Conservation (phyloP, 116 monocot species). For the Posidonia oceanica region DNA sequence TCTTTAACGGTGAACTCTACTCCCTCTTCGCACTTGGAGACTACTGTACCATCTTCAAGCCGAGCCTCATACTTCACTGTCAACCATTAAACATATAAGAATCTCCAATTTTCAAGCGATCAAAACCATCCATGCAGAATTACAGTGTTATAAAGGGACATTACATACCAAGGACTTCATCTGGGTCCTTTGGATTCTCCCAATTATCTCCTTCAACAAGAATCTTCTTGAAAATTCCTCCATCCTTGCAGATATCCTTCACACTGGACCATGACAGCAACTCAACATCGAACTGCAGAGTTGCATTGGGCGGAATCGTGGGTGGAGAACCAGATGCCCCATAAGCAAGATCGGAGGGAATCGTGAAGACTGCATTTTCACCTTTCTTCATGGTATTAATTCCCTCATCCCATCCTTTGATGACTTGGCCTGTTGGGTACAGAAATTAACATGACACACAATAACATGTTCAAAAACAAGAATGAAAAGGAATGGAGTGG, state of each 20-base stretch:
- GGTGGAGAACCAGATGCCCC: slow-evolving; percentile 83
- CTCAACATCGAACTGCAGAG: slow-evolving; percentile 90
- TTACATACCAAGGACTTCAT: slow-evolving; percentile 79
- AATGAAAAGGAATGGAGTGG: background rate
- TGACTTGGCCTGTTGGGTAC: slow-evolving; percentile 61
- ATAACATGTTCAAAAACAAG: background rate
- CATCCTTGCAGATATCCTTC: slow-evolving; percentile 94
- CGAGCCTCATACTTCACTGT: slow-evolving; percentile 86
- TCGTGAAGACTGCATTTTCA: slow-evolving; percentile 88
- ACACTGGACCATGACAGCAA: slow-evolving; percentile 91
- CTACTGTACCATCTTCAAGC: slow-evolving; percentile 74
- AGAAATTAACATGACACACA: background rate
- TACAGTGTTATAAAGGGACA: background rate
- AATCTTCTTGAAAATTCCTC: slow-evolving; percentile 85
- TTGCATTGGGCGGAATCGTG: slow-evolving; percentile 82
- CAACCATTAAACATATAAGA: background rate
- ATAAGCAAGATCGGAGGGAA: slow-evolving; percentile 85
- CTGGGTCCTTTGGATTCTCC: slow-evolving; percentile 92
- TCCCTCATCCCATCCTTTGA: slow-evolving; percentile 94
- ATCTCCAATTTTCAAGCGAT: background rate
- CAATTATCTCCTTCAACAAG: slow-evolving; percentile 84
- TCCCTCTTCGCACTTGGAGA: slow-evolving; percentile 60
- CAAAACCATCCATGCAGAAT: background rate
- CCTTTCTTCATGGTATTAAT: slow-evolving; percentile 98
- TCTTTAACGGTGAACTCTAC: slow-evolving; percentile 94